Conservation (phyloP, 2,329 filamentous ascomycete genomes). For the Drechslera avenae region DNA sequence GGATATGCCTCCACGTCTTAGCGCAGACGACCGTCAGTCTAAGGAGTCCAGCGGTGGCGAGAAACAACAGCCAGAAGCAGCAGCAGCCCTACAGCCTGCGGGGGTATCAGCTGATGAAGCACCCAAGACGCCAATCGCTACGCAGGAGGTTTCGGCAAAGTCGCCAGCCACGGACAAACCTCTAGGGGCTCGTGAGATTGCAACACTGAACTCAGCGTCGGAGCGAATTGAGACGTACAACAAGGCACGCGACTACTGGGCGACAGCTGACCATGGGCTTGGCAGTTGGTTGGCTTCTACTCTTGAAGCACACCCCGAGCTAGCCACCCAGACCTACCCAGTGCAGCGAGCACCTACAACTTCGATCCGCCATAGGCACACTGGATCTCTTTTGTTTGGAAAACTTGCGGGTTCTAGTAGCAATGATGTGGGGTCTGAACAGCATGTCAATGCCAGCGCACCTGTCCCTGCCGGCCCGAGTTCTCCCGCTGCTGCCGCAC, state of each 20-base stretch:
- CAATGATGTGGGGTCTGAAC: constrained; percentile 24
- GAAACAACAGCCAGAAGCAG: constrained; percentile 11
- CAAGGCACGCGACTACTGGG: constrained; percentile 72
- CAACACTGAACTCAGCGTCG: constrained; percentile 66
- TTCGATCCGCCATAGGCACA: constrained; percentile 42
- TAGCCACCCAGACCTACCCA: constrained; percentile 44
- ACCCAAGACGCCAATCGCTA: constrained; percentile 14
- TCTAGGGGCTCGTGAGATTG: constrained; percentile 76
- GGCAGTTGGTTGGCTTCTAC: constrained; percentile 61
- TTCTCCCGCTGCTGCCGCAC: constrained; percentile 25
- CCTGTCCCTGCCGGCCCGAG: constrained; percentile 36
- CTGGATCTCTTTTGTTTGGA: constrained; percentile 45
- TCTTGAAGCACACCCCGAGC: constrained; percentile 58
- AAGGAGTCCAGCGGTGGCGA: constrained; percentile 14
- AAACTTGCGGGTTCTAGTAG: constrained; percentile 36
- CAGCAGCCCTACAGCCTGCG: background rate
- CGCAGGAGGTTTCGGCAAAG: constrained; percentile 23
- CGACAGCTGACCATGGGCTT: constrained; percentile 76
- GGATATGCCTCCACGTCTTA: constrained; percentile 44
- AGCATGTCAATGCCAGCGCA: constrained; percentile 28
- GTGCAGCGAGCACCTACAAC: constrained; percentile 35
- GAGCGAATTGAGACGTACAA: constrained; percentile 78
- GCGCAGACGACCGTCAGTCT: constrained; percentile 21
- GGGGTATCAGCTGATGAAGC: constrained; percentile 11
- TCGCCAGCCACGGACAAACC: constrained; percentile 39